A percentile compares a stretch with the other conserved stretches of the same genome.
Evolutionary conservation across 2,329 filamentous ascomycete genomes (phyloP).

Genomic region (Curvularia eragrostidis): DNA sequence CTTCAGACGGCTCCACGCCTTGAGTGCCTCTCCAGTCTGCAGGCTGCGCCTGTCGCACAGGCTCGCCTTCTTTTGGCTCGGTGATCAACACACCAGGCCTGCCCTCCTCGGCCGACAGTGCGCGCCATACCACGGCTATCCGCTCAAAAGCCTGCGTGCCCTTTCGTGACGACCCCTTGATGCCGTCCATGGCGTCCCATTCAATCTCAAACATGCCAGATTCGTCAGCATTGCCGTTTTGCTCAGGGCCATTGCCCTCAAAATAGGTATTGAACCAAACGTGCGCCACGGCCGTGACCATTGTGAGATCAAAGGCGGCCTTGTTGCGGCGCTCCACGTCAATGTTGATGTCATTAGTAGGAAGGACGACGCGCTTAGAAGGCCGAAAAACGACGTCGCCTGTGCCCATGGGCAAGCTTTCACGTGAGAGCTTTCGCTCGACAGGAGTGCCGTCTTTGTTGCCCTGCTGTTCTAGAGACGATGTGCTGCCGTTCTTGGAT

Average conservation of each 20-base stretch:
- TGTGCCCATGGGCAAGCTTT: constrained; percentile 58
- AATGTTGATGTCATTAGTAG: constrained; percentile 87
- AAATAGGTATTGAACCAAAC: constrained; percentile 98
- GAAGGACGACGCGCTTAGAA: constrained; percentile 69
- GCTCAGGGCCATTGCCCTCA: constrained; percentile 78
- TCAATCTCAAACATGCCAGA: constrained; percentile 74
- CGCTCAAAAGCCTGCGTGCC: constrained; percentile 82
- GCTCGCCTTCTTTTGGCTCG: constrained; percentile 70
- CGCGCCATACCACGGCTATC: constrained; percentile 84
- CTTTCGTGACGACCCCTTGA: constrained; percentile 86
- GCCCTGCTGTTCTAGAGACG: constrained; percentile 25
- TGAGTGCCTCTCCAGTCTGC: constrained; percentile 76
- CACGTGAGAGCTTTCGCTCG: constrained; percentile 26
- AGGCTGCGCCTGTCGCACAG: constrained; percentile 71
- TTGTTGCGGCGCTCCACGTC: constrained; percentile 86
- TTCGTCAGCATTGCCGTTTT: constrained; percentile 68
- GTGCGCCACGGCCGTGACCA: constrained; percentile 92
- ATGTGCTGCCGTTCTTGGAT: constrained; percentile 30
- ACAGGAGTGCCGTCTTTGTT: constrained; percentile 26
- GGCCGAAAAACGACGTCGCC: constrained; percentile 83
- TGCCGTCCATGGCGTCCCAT: constrained; percentile 88
- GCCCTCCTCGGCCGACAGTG: constrained; percentile 44
- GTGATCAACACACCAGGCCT: constrained; percentile 59
- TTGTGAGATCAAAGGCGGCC: constrained; percentile 75
- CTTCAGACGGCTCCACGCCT: constrained; percentile 52